Base-by-base conservation (phyloP, 345 rosid genomes). In the Populus alba region DNA sequence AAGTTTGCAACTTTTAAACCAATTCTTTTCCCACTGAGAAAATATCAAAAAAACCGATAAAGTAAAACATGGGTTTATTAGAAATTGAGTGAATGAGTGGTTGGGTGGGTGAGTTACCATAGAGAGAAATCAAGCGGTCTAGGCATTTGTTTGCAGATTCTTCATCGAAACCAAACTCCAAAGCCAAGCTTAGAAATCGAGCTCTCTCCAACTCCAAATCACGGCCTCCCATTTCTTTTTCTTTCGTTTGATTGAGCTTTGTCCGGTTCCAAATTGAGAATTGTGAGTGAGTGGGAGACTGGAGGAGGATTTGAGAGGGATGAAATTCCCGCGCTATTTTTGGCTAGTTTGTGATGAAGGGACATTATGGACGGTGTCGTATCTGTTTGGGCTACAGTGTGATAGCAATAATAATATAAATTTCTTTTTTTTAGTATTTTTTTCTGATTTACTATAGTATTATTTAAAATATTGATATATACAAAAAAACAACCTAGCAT, bases 101-200 rank as follows among this genome's bases (percentile, higher is more conserved):
- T 4, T 33, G 37, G 37, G 37, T 1, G 43, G 41, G 35, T 45
- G 15, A 51, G 16, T 66, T 91, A 93, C 94, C 93, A 82, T 91
- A 95, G 57, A 93, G 98, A 68, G 87, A 86, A 82, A 95, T 78
- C 85, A 91, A 85, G 73, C 91, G 90, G 75, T 90, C 87, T 45
- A 93, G 80, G 83, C 92, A 86, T 74, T 83, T 89, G 67, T 72
- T 84, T 6, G 94, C 89, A 15, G 93, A 86, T 33, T 88, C 87
- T 68, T 89, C 84, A 51, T 90, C 91, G 83, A 93, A 93, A n/a
- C 99, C 97, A 38, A 87, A 82, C 0, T 87, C 88, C 31, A 88
- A 83, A 59, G 98, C 96, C 79, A 93, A 78, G 90, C 92, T 90
- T 41, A 90, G 65, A 53, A 92, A 79, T 77, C 92, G 88, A 79